A percentile compares a stretch with the other conserved stretches of the same genome.
Conservation (phyloP, 2,329 filamentous ascomycete species). For the Pezicula rhizophila region DNA sequence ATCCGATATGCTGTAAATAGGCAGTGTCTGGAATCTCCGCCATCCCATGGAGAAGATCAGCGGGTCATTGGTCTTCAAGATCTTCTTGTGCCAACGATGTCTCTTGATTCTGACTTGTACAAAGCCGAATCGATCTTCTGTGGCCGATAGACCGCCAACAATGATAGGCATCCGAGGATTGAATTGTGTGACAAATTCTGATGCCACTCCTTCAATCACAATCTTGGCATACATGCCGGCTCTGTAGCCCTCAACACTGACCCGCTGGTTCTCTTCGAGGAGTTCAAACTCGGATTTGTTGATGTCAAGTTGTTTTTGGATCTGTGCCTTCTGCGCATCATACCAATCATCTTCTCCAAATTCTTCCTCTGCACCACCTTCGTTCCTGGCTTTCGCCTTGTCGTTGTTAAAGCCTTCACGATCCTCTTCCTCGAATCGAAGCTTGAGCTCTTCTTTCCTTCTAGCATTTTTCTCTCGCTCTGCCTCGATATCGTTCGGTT, state of each 20-base stretch:
- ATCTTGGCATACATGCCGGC: constrained; percentile 92
- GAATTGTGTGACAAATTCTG: constrained; percentile 82
- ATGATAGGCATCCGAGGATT: constrained; percentile 77
- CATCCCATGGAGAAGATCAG: constrained; percentile 95
- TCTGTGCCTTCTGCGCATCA: constrained; percentile 86
- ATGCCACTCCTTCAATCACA: constrained; percentile 81
- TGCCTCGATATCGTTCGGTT: constrained; percentile 57
- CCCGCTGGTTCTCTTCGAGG: constrained; percentile 76
- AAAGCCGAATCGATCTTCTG: constrained; percentile 92
- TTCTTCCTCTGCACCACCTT: constrained; percentile 64
- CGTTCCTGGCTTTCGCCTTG: constrained; percentile 69
- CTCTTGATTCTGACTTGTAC: constrained; percentile 95
- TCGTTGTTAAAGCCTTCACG: constrained; percentile 92
- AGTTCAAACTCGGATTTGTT: constrained; percentile 89
- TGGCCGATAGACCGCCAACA: constrained; percentile 84
- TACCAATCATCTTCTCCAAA: constrained; percentile 99
- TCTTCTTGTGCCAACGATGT: constrained; percentile 98
- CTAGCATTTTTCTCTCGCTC: constrained; percentile 88
- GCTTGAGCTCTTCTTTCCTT: constrained; percentile 87
- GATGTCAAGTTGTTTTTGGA: constrained; percentile 95
- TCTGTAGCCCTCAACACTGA: constrained; percentile 81
- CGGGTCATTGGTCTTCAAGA: constrained; percentile 95
- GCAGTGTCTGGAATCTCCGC: constrained; percentile 88
- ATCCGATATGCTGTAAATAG: constrained; percentile 92
- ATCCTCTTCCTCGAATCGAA: constrained; percentile 96